These are phyloP conservation scores for Fragilaria radians DNA, from an alignment of 108 stramenopile species.

Conservation along the genomic window DNA sequence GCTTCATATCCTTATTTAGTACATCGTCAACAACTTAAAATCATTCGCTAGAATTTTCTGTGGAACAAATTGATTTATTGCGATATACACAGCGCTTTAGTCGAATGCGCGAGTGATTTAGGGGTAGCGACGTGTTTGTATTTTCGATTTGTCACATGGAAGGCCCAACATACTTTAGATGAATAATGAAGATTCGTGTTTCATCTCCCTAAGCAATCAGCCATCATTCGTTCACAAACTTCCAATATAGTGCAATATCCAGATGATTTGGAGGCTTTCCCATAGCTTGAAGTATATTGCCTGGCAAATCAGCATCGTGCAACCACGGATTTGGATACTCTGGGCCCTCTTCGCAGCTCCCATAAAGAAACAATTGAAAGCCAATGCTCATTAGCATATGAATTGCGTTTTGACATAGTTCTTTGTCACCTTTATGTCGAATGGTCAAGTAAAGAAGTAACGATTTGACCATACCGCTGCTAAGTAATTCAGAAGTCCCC, in stretches of 20 bases:
- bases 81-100: too few species aligned
- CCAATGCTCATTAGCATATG: neutral
- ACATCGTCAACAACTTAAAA: too few species aligned
- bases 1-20: too few species aligned
- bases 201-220: too few species aligned
- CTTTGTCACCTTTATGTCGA: neutral
- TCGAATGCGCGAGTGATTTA: too few species aligned
- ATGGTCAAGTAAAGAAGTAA: neutral
- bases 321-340: neutral
- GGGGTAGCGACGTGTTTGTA: too few species aligned
- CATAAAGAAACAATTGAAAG: neutral
- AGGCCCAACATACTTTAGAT: too few species aligned
- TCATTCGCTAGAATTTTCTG: too few species aligned
- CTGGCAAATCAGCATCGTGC: neutral
- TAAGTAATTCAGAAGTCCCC: neutral
- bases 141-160: too few species aligned
- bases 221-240: too few species aligned
- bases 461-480: neutral
- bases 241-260: conserved; percentile 10
- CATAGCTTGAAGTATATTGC: neutral
- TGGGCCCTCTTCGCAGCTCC: neutral
- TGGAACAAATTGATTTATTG: too few species aligned
- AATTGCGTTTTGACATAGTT: neutral
- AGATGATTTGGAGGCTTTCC: conserved; percentile 5
- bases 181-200: too few species aligned